Evolutionary conservation across 805 yeast genomes (phyloP).

Genomic region (Myxozyma lipomycoides): DNA sequence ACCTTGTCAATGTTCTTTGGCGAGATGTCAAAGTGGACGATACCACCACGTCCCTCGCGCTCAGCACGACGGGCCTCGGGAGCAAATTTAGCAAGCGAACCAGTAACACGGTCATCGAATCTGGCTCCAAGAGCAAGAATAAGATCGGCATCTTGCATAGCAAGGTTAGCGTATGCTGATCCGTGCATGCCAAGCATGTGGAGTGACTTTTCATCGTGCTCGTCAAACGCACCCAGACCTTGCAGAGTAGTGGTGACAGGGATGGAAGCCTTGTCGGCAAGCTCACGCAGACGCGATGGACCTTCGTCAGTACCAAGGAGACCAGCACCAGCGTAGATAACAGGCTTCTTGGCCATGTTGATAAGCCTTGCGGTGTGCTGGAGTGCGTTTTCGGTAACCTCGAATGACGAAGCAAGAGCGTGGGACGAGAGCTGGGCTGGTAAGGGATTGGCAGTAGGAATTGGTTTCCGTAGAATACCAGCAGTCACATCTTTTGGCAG

Average conservation of each 20-base stretch:
- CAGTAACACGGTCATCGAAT: slow-evolving; percentile 97
- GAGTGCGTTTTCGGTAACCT: slow-evolving; percentile 70
- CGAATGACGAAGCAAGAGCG: slow-evolving; percentile 65
- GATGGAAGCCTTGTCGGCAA: slow-evolving; percentile 83
- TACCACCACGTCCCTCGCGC: slow-evolving; percentile 85
- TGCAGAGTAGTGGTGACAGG: slow-evolving; percentile 96
- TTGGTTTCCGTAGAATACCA: slow-evolving; percentile 76
- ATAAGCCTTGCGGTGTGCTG: slow-evolving; percentile 72
- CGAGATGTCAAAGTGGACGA: slow-evolving; percentile 89
- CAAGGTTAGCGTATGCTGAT: slow-evolving; percentile 86
- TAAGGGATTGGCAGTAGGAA: slow-evolving; percentile 65
- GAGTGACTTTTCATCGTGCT: slow-evolving; percentile 79
- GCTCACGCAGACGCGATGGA: slow-evolving; percentile 70
- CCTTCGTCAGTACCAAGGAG: slow-evolving; percentile 75
- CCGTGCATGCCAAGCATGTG: slow-evolving; percentile 99
- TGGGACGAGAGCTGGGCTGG: slow-evolving; percentile 52
- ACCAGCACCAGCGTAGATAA: slow-evolving; percentile 91
- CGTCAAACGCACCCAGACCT: slow-evolving; percentile 92
- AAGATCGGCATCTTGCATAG: slow-evolving; percentile 90
- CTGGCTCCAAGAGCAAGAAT: slow-evolving; percentile 95
- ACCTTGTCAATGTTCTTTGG: slow-evolving; percentile 98
- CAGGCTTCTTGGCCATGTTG: slow-evolving; percentile 79
- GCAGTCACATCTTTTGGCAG: slow-evolving; percentile 98
- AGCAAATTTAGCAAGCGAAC: slow-evolving; percentile 79
- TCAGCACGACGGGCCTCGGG: slow-evolving; percentile 93